These are phyloP conservation scores for Leccinellum luteum DNA, from an alignment of 768 basidiomycete species.

Conservation along the genomic window DNA sequence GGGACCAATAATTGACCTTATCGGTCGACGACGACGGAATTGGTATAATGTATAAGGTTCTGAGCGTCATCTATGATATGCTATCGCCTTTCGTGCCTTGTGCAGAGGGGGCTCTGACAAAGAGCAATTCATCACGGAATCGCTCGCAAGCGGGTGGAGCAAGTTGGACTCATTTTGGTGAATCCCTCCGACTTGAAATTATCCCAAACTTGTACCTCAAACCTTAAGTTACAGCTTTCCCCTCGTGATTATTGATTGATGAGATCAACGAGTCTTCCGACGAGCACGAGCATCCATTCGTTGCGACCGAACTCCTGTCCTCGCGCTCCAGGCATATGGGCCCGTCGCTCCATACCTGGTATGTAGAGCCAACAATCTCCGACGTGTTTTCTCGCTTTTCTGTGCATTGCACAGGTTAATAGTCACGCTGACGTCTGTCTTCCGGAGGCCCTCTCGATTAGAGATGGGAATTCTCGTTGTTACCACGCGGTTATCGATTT, in stretches of 20 bases:
- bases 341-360: not conserved
- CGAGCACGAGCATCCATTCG: not conserved
- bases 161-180: not conserved
- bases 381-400: not conserved
- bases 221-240: not conserved
- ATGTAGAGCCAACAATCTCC: not conserved
- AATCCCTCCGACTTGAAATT: not conserved
- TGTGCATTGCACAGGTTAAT: not conserved
- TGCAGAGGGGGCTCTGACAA: not conserved
- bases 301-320: not conserved
- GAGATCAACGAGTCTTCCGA: not conserved
- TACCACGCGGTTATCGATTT: not conserved
- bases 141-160: not conserved
- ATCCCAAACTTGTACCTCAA: not conserved
- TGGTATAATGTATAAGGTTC: not conserved
- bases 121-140: not conserved
- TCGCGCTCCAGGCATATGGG: not conserved
- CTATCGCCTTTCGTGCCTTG: not conserved
- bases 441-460: not conserved
- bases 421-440: not conserved
- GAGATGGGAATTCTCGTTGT: not conserved
- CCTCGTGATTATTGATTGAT: not conserved
- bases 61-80: not conserved
- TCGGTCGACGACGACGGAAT: not conserved
- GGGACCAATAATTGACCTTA: not conserved